These are phyloP conservation scores for Leccinum fallax DNA, from an alignment of 1,284 basidiomycete genomes.

Conservation along the genomic window DNA sequence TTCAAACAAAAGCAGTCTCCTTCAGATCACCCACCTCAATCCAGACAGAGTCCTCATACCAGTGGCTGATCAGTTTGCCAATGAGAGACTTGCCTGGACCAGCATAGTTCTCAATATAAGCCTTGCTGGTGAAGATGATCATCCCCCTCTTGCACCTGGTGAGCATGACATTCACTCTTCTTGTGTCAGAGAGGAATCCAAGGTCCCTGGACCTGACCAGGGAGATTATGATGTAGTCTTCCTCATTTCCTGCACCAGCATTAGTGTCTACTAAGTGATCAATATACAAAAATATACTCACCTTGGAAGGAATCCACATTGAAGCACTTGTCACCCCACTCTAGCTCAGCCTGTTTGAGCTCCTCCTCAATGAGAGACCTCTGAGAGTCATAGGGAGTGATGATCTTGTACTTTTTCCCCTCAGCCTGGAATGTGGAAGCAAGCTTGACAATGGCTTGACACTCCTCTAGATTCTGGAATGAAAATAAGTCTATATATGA, in stretches of 20 bases:
- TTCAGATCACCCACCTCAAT: no score
- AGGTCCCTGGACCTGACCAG: constrained; percentile 58
- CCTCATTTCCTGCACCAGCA: constrained; percentile 54
- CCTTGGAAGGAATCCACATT: constrained; percentile 73
- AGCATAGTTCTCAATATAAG: constrained; percentile 54
- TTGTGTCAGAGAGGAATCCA: constrained; percentile 59
- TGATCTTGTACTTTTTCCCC: constrained; percentile 53
- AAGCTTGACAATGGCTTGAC: constrained; percentile 47
- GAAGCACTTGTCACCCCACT: constrained; percentile 63
- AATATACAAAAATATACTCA: constrained; percentile 25
- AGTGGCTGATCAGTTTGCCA: constrained; percentile 12
- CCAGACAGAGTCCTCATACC: no score
- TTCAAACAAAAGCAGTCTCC: constrained; percentile 20
- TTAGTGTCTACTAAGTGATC: constrained; percentile 4
- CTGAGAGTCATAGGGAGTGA: constrained; percentile 74
- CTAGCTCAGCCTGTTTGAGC: constrained; percentile 47
- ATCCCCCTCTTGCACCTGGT: constrained; percentile 69
- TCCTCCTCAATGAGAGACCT: constrained; percentile 50
- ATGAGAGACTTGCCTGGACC: constrained; percentile 38
- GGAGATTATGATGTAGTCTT: constrained; percentile 62
- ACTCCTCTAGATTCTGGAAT: constrained; percentile 54
- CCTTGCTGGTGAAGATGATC: constrained; percentile 61
- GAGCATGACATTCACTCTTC: constrained; percentile 71
- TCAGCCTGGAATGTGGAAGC: constrained; percentile 48
- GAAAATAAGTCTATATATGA: not conserved